These are phyloP conservation scores for Clitopilus passeckerianus DNA, from an alignment of 768 basidiomycete genomes.

Conservation along the genomic window DNA sequence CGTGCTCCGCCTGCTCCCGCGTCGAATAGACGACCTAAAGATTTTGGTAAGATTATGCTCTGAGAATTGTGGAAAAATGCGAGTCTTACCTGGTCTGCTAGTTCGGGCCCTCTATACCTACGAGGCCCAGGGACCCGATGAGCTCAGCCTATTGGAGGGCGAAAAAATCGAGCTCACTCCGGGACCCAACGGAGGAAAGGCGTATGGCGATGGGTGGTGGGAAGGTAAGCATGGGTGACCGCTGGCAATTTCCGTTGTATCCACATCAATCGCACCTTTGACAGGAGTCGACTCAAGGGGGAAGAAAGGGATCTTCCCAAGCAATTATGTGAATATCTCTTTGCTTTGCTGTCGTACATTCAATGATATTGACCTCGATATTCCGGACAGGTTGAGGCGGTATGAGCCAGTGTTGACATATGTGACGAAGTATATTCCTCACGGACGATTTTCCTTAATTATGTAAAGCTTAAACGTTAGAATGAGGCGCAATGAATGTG, in stretches of 20 bases:
- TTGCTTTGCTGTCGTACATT: background rate
- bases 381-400: slow-evolving; percentile 42
- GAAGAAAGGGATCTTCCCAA: slow-evolving; percentile 78
- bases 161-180: slow-evolving; percentile 60
- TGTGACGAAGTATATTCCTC: background rate
- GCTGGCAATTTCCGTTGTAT: slow-evolving; percentile 13
- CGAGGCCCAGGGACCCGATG: slow-evolving; percentile 65
- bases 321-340: slow-evolving; percentile 64
- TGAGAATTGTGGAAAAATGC: slow-evolving; percentile 3
- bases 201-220: slow-evolving; percentile 82
- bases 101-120: slow-evolving; percentile 85
- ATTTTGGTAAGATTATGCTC: background rate
- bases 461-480: background rate
- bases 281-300: slow-evolving; percentile 58
- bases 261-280: slow-evolving; percentile 13
- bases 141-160: slow-evolving; percentile 58
- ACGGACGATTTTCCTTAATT: background rate
- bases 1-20: background rate
- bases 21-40: background rate
- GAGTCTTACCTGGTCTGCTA: slow-evolving; percentile 20
- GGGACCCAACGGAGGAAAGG: slow-evolving; percentile 54
- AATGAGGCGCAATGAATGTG: slow-evolving; percentile 2
- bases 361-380: slow-evolving; percentile 9
- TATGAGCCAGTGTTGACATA: slow-evolving; percentile 18
- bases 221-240: slow-evolving; percentile 53